Conservation (phyloP, 106 monocot species). For the Cymbidium sinense region DNA sequence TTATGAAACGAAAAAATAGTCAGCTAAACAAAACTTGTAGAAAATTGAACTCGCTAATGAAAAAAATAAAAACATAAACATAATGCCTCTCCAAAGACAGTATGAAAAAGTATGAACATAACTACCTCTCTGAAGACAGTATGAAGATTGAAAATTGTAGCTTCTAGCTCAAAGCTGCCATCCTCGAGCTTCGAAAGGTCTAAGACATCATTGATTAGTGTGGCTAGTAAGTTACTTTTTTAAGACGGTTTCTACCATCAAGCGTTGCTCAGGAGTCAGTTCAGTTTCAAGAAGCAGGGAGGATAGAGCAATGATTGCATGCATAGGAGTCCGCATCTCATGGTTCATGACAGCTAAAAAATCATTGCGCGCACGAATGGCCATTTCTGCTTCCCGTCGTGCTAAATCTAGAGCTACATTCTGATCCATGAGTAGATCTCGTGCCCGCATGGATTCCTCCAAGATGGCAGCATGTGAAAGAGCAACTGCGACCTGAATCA, state of each 20-base stretch:
- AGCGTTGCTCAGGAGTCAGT: slow-evolving; percentile 68
- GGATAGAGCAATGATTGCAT: slow-evolving; percentile 71
- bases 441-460: slow-evolving; percentile 95
- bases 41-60: neutral
- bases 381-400: slow-evolving; percentile 84
- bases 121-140: slow-evolving; percentile 76
- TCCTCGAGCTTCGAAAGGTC: slow-evolving; percentile 88
- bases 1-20: slow-evolving; percentile 11
- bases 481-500: slow-evolving; percentile 85
- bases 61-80: neutral
- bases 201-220: slow-evolving; percentile 85
- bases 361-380: slow-evolving; percentile 89
- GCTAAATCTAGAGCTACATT: slow-evolving; percentile 91
- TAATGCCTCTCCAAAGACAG: neutral
- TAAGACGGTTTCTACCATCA: slow-evolving; percentile 86
- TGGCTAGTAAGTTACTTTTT: slow-evolving; percentile 82
- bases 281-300: slow-evolving; percentile 84
- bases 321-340: slow-evolving; percentile 88
- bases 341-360: slow-evolving; percentile 97
- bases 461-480: slow-evolving; percentile 96
- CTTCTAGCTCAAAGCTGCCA: slow-evolving; percentile 76
- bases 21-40: slow-evolving; percentile 5
- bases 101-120: neutral
- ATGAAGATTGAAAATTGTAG: slow-evolving; percentile 67
- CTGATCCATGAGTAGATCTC: slow-evolving; percentile 87